phyloP scores from a whole-genome alignment of 2,329 filamentous ascomycete species.

The Penicillium italicum region DNA sequence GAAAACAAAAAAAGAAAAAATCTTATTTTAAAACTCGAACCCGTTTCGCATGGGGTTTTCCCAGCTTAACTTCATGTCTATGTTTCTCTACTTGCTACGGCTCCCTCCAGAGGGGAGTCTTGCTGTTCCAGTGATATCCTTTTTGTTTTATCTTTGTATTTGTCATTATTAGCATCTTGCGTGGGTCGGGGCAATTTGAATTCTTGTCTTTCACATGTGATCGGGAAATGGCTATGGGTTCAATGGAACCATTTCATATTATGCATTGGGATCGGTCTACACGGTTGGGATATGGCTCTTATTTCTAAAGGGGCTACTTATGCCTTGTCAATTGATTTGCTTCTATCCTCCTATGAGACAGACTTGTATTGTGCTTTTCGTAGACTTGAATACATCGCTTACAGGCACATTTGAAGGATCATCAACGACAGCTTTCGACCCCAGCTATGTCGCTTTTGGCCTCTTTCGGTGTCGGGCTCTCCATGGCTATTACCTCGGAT shows the following conservation, averaged over 20 bases:
- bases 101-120: slow-evolving; percentile 5
- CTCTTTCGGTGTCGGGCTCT: no score
- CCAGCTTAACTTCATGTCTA: neutral
- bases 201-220: slow-evolving; percentile 13
- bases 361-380: neutral
- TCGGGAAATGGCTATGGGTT: slow-evolving; percentile 9
- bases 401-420: neutral
- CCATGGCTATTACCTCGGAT: no score
- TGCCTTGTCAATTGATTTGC: slow-evolving; percentile 14
- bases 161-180: slow-evolving; percentile 22
- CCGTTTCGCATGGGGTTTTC: neutral
- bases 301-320: neutral
- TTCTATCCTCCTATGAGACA: slow-evolving; percentile 1
- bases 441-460: neutral
- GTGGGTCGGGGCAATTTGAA: slow-evolving; percentile 21
- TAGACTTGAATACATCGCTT: neutral
- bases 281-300: slow-evolving; percentile 18
- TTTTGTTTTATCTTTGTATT: slow-evolving; percentile 8
- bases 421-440: neutral
- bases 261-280: slow-evolving; percentile 27
- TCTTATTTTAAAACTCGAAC: neutral
- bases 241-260: slow-evolving; percentile 11
- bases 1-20: neutral
- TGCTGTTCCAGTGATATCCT: slow-evolving; percentile 22
- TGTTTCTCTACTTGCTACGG: neutral